Percentiles rank a stretch among this genome's conserved stretches.
Evolutionary conservation across 23 red algal species (phyloP).

Genomic region (Rhodosorus marinus): DNA sequence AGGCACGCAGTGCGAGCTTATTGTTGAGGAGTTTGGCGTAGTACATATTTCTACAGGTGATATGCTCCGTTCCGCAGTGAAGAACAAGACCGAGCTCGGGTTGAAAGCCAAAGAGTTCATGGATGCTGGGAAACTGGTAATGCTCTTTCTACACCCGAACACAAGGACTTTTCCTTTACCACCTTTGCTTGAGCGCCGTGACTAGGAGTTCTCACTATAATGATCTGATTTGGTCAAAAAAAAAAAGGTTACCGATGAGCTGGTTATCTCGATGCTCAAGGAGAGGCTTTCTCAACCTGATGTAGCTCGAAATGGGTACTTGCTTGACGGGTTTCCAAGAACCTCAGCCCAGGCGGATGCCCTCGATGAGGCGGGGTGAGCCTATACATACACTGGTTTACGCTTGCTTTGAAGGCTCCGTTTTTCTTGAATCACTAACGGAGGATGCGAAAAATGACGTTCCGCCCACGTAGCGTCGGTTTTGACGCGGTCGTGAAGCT

Average conservation of each 20-base stretch:
- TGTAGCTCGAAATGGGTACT: conserved; percentile 45
- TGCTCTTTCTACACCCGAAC: no score
- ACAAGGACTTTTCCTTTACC: no score
- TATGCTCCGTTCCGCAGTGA: conserved; percentile 81
- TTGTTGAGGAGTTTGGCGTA: conserved; percentile 45
- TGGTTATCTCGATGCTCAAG: conserved; percentile 78
- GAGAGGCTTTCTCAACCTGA: conserved; percentile 48
- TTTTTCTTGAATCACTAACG: not conserved
- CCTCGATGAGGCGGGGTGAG: conserved; percentile 43
- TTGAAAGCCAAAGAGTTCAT: conserved; percentile 51
- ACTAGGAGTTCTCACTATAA: not conserved
- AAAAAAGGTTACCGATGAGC: no score
- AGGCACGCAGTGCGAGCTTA: conserved; percentile 75
- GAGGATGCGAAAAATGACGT: not conserved
- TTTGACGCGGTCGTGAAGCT: conserved; percentile 53
- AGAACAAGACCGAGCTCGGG: conserved; percentile 34
- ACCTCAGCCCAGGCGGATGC: conserved; percentile 75
- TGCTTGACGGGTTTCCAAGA: conserved; percentile 91
- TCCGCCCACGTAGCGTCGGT: no score
- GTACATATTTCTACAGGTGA: conserved; percentile 98
- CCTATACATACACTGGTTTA: not conserved
- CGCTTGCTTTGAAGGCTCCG: not conserved
- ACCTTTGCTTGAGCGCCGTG: not conserved
- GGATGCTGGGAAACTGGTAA: conserved; percentile 71
- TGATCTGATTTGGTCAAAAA: not conserved